Evolutionary conservation across 495 filamentous ascomycete species (phyloP), one percentile per base, ranked within the genome.

Genomic region (Cenococcum geophilum): DNA sequence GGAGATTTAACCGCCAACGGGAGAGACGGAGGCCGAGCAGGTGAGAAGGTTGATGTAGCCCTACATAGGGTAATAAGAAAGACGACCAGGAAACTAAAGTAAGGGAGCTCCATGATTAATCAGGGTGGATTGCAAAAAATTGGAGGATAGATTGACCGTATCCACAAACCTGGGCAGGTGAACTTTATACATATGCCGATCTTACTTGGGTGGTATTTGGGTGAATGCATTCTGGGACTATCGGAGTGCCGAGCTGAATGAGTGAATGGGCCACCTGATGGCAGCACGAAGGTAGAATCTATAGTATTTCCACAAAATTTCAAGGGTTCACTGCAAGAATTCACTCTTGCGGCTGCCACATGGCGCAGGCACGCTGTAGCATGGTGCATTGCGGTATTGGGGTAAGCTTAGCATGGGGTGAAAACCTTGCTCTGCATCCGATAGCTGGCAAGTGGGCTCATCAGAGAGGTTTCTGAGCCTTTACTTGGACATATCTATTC

Each of bases 1-100:
- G 82, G 82, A 1, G 79, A 82, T 60, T 77, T 80, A 40, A 84
- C 82, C 50, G 82, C 82, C 53, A 85, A 66, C 0, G 82, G 82
- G 4, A 83, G 49, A 4, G 81, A 73, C 27, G 82, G 82, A 20
- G 82, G 82, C 0, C 82, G 76, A 58, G 79, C 78, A 58, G 81
- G 82, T 12, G 74, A 73, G 55, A 82, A 83, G 4, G 74, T 77
- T 22, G 81, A 83, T 22, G 22, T 21, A 22, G 54, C 54, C 34
- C 10, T 40, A 32, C 12, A n/a, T 9, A 56, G 10, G 32, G 14
- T 37, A 34, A 43, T 34, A 21, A 56, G 54, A 23, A 52, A 32
- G 14, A 20, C 10, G 14, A 52, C 18, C 25, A 52, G 16, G 18
- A 52, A 32, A 27, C 20, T 20, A 6, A 52, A 9, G 8, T 16